Evolutionary conservation across 2,329 filamentous ascomycete genomes (phyloP), one percentile per base, ranked within the genome.

Genomic region (Bimuria novae-zelandiae): DNA sequence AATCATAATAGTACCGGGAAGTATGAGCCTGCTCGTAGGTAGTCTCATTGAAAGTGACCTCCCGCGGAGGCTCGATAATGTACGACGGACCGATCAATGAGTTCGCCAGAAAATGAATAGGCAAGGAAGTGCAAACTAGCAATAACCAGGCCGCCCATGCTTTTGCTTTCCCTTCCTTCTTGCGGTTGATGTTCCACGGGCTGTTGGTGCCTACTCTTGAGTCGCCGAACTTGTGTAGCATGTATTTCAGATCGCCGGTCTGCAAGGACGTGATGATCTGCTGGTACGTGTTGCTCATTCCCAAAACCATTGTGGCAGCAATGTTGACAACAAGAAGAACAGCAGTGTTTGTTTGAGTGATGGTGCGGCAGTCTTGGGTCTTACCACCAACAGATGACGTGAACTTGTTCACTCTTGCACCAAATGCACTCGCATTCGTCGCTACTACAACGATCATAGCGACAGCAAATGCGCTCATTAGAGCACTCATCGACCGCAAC

Each of bases 221-320:
- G 46, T 70, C 67, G 11, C 67, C 69, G 40, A 60, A 69, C 37
- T 67, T 69, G 35, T 57, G 55, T 1, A 71, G 56, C 32, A 61
- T 58, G 33, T 61, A 47, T 35, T 63, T 65, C 16, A 70, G 23
- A 43, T 70, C 67, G 16, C 54, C 53, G 3, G 64, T 55, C 12
- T 61, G 65, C 17, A 70, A 44, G 0, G 64, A 62, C 1, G 68
- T 70, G 10, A 70, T 51, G 12, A 70, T 50, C 46, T 72, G 68
- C 41, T 70, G 66, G 44, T 71, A 72, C 3, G 67, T 71, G 19
- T 71, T 71, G 36, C 63, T 67, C 61, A 68, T 68, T 8, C 68
- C 66, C 4, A 72, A 52, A 5, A 69, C 52, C 61, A 69, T 68
- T 10, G 68, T 71, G 2, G 64, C 65, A 6, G 60, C 67, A 3